phyloP scores from a whole-genome alignment of 2,329 filamentous ascomycete species.

The Alternaria angustiovoidea region DNA sequence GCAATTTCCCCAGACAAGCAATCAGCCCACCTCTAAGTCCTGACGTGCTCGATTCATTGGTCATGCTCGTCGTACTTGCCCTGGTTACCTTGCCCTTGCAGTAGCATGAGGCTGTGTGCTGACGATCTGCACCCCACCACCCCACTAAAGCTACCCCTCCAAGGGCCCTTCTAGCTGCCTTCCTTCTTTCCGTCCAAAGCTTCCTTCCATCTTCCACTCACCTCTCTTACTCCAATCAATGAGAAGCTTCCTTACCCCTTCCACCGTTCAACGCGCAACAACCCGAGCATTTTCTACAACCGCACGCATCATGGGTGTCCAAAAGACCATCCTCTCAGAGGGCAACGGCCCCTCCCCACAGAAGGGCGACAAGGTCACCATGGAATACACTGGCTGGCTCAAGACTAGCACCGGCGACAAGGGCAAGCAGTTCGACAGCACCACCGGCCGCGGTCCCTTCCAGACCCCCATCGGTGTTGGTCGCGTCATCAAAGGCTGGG shows the following conservation, averaged over 20 bases:
- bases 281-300: constrained; percentile 24
- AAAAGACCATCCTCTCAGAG: constrained; percentile 39
- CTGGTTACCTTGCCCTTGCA: constrained; percentile 23
- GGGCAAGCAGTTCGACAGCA: constrained; percentile 75
- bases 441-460: constrained; percentile 78
- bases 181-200: constrained; percentile 9
- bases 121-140: constrained; percentile 22
- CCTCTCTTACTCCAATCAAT: constrained; percentile 16
- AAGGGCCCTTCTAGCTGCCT: constrained; percentile 3
- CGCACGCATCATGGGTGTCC: constrained; percentile 38
- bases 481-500: constrained; percentile 78
- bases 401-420: constrained; percentile 33
- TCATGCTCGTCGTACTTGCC: constrained; percentile 11
- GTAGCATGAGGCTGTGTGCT: constrained; percentile 25
- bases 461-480: constrained; percentile 79
- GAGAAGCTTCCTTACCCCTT: constrained; percentile 20
- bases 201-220: constrained; percentile 12
- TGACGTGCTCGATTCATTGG: constrained; percentile 21
- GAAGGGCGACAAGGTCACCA: constrained; percentile 42
- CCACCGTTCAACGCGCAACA: constrained; percentile 15
- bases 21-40: not conserved
- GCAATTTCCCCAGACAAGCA: constrained; percentile 15
- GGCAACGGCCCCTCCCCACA: constrained; percentile 39
- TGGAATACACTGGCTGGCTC: constrained; percentile 46
- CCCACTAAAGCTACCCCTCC: constrained; percentile 22